Conservation (phyloP, 495 filamentous ascomycete genomes). For the Lentithecium fluviatile region DNA sequence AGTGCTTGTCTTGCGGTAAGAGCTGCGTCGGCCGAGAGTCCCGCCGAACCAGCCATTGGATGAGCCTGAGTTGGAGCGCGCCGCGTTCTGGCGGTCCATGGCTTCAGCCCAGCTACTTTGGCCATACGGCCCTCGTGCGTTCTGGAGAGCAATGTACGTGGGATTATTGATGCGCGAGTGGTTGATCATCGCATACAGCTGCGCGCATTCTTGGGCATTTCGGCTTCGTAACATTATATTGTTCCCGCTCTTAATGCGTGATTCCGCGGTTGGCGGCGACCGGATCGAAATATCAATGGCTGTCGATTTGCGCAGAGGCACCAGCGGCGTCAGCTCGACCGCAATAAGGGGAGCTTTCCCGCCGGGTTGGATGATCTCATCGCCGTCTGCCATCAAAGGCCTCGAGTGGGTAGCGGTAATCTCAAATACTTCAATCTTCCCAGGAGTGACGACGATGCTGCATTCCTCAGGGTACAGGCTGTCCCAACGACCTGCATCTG, state of each 20-base stretch:
- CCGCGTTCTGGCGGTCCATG: constrained; percentile 47
- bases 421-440: constrained; percentile 80
- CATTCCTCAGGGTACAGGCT: constrained; percentile 72
- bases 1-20: constrained; percentile 58
- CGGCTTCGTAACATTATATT: constrained; percentile 89
- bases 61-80: constrained; percentile 31
- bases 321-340: constrained; percentile 82
- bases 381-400: constrained; percentile 44
- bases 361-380: constrained; percentile 36
- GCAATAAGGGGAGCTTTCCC: constrained; percentile 64
- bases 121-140: constrained; percentile 52
- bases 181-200: constrained; percentile 80
- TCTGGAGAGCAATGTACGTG: constrained; percentile 80
- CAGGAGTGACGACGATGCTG: constrained; percentile 76
- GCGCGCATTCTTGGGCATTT: constrained; percentile 71
- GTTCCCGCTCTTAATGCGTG: constrained; percentile 65
- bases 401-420: constrained; percentile 54
- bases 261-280: constrained; percentile 70
- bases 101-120: constrained; percentile 42
- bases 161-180: constrained; percentile 80
- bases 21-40: constrained; percentile 52
- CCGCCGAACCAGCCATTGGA: constrained; percentile 34
- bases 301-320: constrained; percentile 82
- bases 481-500: constrained; percentile 77
- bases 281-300: constrained; percentile 92